Evolutionary conservation across 108 stramenopile species (phyloP).

Genomic region (Epipyxis sp.): DNA sequence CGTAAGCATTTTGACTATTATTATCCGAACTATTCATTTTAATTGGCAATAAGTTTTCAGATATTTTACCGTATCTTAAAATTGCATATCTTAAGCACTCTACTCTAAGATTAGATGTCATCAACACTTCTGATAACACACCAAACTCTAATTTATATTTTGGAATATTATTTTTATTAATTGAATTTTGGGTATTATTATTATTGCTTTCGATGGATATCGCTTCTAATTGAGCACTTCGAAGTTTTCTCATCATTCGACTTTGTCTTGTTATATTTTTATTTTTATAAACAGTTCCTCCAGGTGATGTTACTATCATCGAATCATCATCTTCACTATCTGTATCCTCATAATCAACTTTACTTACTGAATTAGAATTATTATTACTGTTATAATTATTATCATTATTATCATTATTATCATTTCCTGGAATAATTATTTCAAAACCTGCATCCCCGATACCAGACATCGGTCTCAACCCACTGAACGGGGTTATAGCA

Average conservation of each 20-base stretch:
- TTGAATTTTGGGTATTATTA: neutral
- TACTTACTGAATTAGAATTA: too few relatives aligned
- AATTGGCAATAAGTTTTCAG: neutral
- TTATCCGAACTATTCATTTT: neutral
- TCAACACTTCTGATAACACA: neutral
- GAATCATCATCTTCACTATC: conserved; percentile 9
- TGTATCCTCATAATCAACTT: too few relatives aligned
- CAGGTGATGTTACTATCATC: neutral
- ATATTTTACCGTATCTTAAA: neutral
- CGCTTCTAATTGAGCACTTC: neutral
- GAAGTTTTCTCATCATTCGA: neutral
- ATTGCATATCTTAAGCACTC: neutral
- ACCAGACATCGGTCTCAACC: neutral
- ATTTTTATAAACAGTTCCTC: neutral
- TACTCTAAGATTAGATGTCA: neutral
- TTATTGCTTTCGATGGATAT: neutral
- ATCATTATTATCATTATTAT: too few relatives aligned
- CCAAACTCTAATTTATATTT: neutral
- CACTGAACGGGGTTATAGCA: neutral
- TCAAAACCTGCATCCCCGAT: neutral
- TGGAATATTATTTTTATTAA: neutral
- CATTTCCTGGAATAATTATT: neutral
- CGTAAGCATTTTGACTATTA: neutral
- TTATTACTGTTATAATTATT: too few relatives aligned
- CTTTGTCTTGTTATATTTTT: neutral